Percentiles rank a stretch among this genome's conserved stretches.
Evolutionary conservation across 2,329 filamentous ascomycete genomes (phyloP).

Genomic region (Penicillium sp.): DNA sequence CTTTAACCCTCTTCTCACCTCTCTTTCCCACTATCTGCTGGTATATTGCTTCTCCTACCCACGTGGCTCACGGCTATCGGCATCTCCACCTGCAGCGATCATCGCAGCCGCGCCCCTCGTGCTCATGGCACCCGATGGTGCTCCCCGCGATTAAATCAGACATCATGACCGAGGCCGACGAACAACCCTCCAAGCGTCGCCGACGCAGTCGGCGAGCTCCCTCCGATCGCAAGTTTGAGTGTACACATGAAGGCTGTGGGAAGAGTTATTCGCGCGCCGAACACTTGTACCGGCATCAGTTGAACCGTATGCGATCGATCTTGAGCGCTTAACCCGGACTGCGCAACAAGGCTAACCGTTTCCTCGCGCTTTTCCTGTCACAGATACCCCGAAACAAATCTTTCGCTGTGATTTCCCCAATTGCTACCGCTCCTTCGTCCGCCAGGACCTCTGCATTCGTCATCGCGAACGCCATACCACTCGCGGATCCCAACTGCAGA

Average conservation of each 20-base stretch:
- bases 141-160: conserved; percentile 21
- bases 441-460: conserved; percentile 87
- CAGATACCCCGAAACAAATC: conserved; percentile 91
- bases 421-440: conserved; percentile 88
- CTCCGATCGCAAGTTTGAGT: conserved; percentile 69
- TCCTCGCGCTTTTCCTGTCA: conserved; percentile 17
- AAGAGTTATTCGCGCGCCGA: conserved; percentile 97
- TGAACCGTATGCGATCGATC: conserved; percentile 73
- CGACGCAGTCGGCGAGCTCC: conserved; percentile 54
- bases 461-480: conserved; percentile 82
- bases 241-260: conserved; percentile 83
- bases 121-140: conserved; percentile 28
- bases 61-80: conserved; percentile 9
- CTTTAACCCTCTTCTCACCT: neutral
- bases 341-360: neutral
- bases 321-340: no score
- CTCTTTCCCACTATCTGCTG: neutral
- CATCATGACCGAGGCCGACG: conserved; percentile 24
- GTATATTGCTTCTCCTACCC: neutral
- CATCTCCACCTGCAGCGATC: conserved; percentile 15
- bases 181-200: conserved; percentile 47
- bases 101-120: conserved; percentile 11
- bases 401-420: conserved; percentile 92
- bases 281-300: conserved; percentile 93
- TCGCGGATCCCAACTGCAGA: conserved; percentile 58